These are phyloP conservation scores for Pythium periplocum DNA, from an alignment of 352 stramenopile species.

Conservation along the genomic window DNA sequence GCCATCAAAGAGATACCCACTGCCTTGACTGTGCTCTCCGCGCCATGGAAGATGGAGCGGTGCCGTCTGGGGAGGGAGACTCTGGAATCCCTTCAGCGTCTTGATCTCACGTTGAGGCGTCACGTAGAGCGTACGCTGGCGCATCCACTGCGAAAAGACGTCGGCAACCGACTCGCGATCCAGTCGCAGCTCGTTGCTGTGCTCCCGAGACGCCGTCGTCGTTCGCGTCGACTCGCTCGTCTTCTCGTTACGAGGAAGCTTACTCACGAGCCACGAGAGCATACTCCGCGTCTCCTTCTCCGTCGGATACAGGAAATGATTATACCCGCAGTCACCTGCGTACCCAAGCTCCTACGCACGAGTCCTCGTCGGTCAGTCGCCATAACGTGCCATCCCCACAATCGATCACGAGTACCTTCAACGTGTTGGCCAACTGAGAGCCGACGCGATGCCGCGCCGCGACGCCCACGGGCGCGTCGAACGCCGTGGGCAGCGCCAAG, in stretches of 20 bases:
- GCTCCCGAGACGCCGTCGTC: background rate
- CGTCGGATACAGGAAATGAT: constrained; percentile 85
- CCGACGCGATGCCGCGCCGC: constrained; percentile 70
- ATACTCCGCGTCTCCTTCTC: constrained; percentile 79
- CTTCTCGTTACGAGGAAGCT: constrained; percentile 30
- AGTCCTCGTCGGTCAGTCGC: no score
- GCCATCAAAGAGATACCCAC: constrained; percentile 2
- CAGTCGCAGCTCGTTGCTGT: no score
- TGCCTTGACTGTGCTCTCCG: background rate
- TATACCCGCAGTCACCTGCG: constrained; percentile 82
- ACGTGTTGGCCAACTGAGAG: constrained; percentile 56
- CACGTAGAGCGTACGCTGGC: constrained; percentile 37
- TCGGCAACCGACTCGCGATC: background rate
- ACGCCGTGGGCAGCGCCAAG: constrained; percentile 21
- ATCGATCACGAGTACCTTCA: constrained; percentile 46
- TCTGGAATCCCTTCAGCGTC: constrained; percentile 42
- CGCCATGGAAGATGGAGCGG: constrained; percentile 34
- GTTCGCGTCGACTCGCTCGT: background rate
- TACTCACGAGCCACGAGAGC: constrained; percentile 77
- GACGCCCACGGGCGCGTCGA: constrained; percentile 39
- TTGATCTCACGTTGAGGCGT: constrained; percentile 32
- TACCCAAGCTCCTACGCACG: constrained; percentile 63
- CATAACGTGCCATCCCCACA: background rate
- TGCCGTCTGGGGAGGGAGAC: constrained; percentile 35
- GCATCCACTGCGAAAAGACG: constrained; percentile 50